Evolutionary conservation across 2,329 filamentous ascomycete genomes (phyloP).

Genomic region (Phialophora expanda): DNA sequence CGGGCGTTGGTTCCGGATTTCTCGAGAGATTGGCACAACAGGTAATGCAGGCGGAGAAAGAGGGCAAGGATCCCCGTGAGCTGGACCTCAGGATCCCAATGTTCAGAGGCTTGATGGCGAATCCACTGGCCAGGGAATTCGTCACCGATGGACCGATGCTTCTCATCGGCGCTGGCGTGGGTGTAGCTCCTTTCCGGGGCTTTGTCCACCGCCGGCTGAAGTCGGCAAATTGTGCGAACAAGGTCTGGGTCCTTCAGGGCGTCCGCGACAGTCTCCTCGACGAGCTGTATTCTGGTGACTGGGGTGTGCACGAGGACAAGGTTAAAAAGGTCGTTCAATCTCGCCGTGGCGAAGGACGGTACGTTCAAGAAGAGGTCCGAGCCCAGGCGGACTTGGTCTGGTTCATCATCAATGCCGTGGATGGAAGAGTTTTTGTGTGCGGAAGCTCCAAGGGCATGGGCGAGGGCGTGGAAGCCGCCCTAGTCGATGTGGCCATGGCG

Average conservation of each 20-base stretch:
- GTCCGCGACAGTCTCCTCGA: slow-evolving; percentile 93
- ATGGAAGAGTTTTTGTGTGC: slow-evolving; percentile 95
- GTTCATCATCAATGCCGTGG: slow-evolving; percentile 96
- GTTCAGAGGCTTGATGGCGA: slow-evolving; percentile 98
- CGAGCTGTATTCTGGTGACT: slow-evolving; percentile 95
- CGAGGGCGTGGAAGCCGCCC: slow-evolving; percentile 86
- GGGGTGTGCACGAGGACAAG: slow-evolving; percentile 88
- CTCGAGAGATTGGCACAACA: slow-evolving; percentile 81
- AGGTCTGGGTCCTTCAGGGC: slow-evolving; percentile 95
- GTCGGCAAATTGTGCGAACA: slow-evolving; percentile 95
- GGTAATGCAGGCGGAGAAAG: slow-evolving; percentile 70
- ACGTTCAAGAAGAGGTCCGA: slow-evolving; percentile 94
- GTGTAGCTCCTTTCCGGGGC: slow-evolving; percentile 94
- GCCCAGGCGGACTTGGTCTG: slow-evolving; percentile 95
- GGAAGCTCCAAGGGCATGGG: slow-evolving; percentile 97
- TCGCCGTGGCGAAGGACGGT: slow-evolving; percentile 77
- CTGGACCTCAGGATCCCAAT: slow-evolving; percentile 82
- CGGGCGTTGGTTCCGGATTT: slow-evolving; percentile 89
- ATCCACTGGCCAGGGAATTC: slow-evolving; percentile 90
- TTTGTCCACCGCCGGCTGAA: slow-evolving; percentile 94
- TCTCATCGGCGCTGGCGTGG: slow-evolving; percentile 92
- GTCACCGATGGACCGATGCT: slow-evolving; percentile 96
- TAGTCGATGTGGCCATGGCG: slow-evolving; percentile 88
- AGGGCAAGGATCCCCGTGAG: slow-evolving; percentile 58
- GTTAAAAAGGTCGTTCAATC: slow-evolving; percentile 82